phyloP scores from a whole-genome alignment of 495 filamentous ascomycete genomes.

The Podospora pseudocomata region DNA sequence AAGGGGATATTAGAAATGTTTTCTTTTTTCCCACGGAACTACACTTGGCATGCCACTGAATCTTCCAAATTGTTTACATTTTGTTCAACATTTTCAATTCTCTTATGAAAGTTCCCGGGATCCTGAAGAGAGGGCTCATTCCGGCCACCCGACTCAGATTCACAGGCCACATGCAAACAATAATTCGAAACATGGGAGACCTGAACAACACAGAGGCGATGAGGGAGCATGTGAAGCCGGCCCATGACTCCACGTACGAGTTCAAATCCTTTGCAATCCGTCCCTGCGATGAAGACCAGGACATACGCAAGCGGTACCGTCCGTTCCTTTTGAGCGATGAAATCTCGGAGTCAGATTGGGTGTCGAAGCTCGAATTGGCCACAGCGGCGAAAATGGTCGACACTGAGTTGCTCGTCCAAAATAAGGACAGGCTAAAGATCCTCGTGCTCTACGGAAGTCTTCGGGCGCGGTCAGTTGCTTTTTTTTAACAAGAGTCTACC shows the following conservation, averaged over 20 bases:
- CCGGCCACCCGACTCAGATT: neutral
- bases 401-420: conserved; percentile 39
- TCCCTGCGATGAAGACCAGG: conserved; percentile 43
- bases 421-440: conserved; percentile 52
- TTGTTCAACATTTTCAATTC: too few relatives aligned
- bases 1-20: too few relatives aligned
- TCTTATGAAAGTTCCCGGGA: too few relatives aligned
- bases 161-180: neutral
- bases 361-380: conserved; percentile 54
- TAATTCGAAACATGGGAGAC: conserved; percentile 27
- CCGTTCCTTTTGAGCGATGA: conserved; percentile 52
- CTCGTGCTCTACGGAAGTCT: conserved; percentile 64
- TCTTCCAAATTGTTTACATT: too few relatives aligned
- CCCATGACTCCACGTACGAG: conserved; percentile 25
- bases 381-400: conserved; percentile 51
- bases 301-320: conserved; percentile 52
- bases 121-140: neutral
- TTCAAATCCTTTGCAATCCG: conserved; percentile 42
- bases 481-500: too few relatives aligned
- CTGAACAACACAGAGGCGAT: conserved; percentile 40
- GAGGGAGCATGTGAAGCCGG: conserved; percentile 18
- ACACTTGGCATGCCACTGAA: too few relatives aligned
- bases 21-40: too few relatives aligned
- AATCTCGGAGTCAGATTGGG: conserved; percentile 47
- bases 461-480: conserved; percentile 38